Evolutionary conservation across 139 green algal genomes (phyloP), one percentile per base, ranked within the genome.

Genomic region (Chlorella sp.): DNA sequence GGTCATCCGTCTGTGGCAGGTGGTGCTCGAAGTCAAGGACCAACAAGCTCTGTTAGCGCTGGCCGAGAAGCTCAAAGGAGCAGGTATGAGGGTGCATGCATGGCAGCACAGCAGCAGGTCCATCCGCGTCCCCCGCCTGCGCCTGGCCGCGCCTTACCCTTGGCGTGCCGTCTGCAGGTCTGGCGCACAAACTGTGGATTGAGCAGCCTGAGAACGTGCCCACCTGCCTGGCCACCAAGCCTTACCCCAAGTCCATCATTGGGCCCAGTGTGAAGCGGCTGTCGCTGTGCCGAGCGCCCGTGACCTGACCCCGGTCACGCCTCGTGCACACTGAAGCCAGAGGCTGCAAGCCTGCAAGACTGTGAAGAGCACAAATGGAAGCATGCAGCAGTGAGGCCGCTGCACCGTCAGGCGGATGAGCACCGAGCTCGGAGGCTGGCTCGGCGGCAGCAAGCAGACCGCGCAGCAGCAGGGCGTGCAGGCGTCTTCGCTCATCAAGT

Each of bases 171-270:
- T 31, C 22, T 20, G 55, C 55, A 29, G 90, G 89, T 27, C 75
- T 99, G 6, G 32, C 50, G 22, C 88, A 96, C 82, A 96, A 96
- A 79, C 79, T 98, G 49, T 99, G 95, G 95, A 70, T 96, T 5
- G 95, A 99, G 82, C 94, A 98, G 85, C 95, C 95, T 6, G 95
- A 99, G 77, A 77, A 95, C 75, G 91, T 90, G 69, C 70, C 87
- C 1, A 99, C 95, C 0, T 94, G 88, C 72, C 73, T 99, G 20
- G 95, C 95, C 31, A 97, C 92, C 17, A 88, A 88, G 35, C 94
- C 94, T 0, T 90, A 88, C 60, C 73, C 61, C 26, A 96, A 96
- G 68, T 82, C 74, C 0, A 26, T 80, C 14, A 80, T 96, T 22
- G 76, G 71, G 5, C 51, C 76, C 10, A 77, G 87, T 61, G 90